Evolutionary conservation across 2,329 filamentous ascomycete species (phyloP).

Genomic region (Penicillium corylophilum): DNA sequence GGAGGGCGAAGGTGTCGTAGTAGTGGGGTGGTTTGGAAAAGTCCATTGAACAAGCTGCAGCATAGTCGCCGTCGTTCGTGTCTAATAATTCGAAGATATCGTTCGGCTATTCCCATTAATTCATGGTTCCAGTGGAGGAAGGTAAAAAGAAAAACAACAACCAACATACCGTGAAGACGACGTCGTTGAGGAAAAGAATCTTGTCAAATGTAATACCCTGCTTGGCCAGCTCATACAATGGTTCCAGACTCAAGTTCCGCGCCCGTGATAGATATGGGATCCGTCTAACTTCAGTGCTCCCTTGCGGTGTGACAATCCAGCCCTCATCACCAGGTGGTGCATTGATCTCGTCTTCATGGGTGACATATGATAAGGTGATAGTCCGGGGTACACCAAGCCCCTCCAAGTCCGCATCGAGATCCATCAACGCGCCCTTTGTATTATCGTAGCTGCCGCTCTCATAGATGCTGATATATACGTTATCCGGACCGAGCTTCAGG

Average conservation of each 20-base stretch:
- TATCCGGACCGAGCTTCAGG: slow-evolving; percentile 58
- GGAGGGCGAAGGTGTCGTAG: slow-evolving; percentile 72
- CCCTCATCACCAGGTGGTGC: slow-evolving; percentile 50
- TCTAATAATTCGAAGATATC: slow-evolving; percentile 59
- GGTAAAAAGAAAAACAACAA: no score
- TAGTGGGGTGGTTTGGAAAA: slow-evolving; percentile 66
- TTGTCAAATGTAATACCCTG: slow-evolving; percentile 57
- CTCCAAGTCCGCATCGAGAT: slow-evolving; percentile 57
- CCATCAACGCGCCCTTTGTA: slow-evolving; percentile 60
- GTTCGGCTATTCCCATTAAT: slow-evolving; percentile 35
- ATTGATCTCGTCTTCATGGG: slow-evolving; percentile 58
- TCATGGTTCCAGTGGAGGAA: background rate
- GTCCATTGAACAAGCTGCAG: slow-evolving; percentile 69
- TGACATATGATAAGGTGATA: slow-evolving; percentile 59
- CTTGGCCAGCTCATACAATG: slow-evolving; percentile 53
- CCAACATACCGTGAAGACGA: slow-evolving; percentile 45
- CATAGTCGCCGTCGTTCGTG: slow-evolving; percentile 60
- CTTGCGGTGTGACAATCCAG: slow-evolving; percentile 62
- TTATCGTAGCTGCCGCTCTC: slow-evolving; percentile 70
- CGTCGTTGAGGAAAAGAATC: slow-evolving; percentile 58
- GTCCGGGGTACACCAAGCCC: slow-evolving; percentile 53
- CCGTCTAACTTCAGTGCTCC: slow-evolving; percentile 58
- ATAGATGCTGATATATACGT: slow-evolving; percentile 66
- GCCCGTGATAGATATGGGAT: slow-evolving; percentile 68
- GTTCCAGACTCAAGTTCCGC: slow-evolving; percentile 63